A percentile compares a stretch with the other conserved stretches of the same genome.
Evolutionary conservation across 169 alveolate genomes (phyloP).

Genomic region (Eimeria tenella): DNA sequence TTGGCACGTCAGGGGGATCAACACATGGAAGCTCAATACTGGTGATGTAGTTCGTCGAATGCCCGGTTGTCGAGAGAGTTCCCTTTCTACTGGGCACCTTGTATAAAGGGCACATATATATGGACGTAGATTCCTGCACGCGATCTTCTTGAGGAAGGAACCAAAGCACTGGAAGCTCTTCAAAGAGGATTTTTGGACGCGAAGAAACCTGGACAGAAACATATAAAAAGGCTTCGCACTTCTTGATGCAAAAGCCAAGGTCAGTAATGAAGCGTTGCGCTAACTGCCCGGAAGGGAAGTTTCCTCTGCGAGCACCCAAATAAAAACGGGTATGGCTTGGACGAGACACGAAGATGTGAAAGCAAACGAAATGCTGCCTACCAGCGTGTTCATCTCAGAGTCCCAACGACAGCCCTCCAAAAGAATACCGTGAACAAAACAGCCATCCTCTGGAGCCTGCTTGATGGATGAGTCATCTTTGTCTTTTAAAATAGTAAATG

Average conservation of each 20-base stretch:
- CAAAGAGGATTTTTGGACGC: conserved; percentile 91
- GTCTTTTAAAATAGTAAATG: conserved; percentile 84
- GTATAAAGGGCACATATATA: conserved; percentile 92
- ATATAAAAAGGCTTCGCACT: background rate
- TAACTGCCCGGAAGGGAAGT: no score
- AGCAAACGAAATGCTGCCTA: background rate
- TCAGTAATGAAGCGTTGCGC: no score
- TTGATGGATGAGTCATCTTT: conserved; percentile 26
- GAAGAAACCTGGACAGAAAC: conserved; percentile 86
- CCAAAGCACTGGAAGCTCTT: conserved; percentile 94
- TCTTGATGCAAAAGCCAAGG: no score
- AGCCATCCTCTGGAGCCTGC: conserved; percentile 89
- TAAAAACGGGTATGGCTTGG: no score
- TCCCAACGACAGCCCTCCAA: conserved; percentile 96
- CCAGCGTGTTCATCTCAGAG: conserved; percentile 62
- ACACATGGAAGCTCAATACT: conserved; percentile 93
- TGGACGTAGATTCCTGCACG: conserved; percentile 87
- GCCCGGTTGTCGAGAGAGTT: conserved; percentile 96
- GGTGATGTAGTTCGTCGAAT: conserved; percentile 96
- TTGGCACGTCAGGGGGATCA: conserved; percentile 92
- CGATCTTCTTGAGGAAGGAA: conserved; percentile 91
- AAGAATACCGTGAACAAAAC: conserved; percentile 93
- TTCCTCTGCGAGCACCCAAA: background rate
- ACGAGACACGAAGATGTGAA: background rate
- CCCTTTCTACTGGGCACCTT: conserved; percentile 95